phyloP scores from a whole-genome alignment of 202 grass and related monocot species.

The Brachypodium distachyon region DNA sequence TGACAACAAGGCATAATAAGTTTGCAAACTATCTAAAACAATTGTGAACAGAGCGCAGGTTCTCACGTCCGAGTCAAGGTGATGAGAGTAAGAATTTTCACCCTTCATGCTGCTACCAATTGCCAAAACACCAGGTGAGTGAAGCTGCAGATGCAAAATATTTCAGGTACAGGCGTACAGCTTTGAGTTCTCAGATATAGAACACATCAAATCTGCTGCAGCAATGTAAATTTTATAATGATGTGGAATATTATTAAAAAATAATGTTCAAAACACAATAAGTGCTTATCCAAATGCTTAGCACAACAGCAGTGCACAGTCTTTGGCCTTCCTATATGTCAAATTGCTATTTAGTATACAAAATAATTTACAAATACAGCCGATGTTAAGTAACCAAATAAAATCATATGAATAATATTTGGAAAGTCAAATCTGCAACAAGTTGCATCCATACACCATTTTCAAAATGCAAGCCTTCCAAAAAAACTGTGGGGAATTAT shows the following conservation, averaged over 20 bases:
- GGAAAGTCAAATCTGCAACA: background rate
- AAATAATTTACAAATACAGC: background rate
- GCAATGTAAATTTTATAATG: background rate
- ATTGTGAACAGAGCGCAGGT: constrained; percentile 12
- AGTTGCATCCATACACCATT: background rate
- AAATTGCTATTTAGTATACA: background rate
- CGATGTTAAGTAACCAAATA: background rate
- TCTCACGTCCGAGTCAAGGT: constrained; percentile 96
- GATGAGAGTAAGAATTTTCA: constrained; percentile 99
- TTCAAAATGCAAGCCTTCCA: background rate
- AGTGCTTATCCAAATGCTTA: background rate
- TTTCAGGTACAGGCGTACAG: background rate
- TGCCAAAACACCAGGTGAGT: constrained; percentile 88
- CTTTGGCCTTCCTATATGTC: background rate
- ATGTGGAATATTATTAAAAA: background rate
- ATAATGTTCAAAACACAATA: background rate
- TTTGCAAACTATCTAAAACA: background rate
- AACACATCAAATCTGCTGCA: background rate
- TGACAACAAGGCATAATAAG: background rate
- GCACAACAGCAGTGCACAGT: background rate
- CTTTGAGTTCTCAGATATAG: constrained; percentile 2
- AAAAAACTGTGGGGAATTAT: background rate
- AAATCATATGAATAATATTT: background rate
- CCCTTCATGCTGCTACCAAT: constrained; percentile 98
- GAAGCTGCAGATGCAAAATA: constrained; percentile 48